These are phyloP conservation scores for Pyricularia grisea DNA, from an alignment of 2,329 filamentous ascomycete species.

Conservation along the genomic window DNA sequence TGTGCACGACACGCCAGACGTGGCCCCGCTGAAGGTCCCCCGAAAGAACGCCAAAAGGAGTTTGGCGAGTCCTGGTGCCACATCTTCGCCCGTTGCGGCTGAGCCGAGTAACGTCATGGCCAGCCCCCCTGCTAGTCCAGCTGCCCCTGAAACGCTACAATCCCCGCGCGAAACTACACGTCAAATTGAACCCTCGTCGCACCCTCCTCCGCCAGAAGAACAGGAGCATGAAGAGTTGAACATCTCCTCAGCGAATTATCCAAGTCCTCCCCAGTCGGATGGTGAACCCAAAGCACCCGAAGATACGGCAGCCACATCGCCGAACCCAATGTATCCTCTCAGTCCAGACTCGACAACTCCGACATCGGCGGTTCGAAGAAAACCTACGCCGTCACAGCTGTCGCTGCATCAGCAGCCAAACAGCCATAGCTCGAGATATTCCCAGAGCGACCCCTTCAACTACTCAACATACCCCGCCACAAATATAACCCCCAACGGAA, in stretches of 20 bases:
- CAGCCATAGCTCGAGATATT: slow-evolving; percentile 10
- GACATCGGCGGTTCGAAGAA: not conserved
- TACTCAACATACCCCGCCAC: slow-evolving; percentile 11
- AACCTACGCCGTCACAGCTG: slow-evolving; percentile 1
- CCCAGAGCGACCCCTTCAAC: slow-evolving; percentile 13
- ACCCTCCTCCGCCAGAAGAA: slow-evolving; percentile 10
- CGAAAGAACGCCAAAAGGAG: slow-evolving; percentile 37
- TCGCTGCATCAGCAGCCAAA: slow-evolving; percentile 5
- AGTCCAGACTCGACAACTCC: not conserved
- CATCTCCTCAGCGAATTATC: slow-evolving; percentile 18
- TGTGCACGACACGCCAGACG: slow-evolving; percentile 49
- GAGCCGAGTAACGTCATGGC: slow-evolving; percentile 8
- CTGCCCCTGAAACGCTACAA: slow-evolving; percentile 17
- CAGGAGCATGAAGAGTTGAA: not conserved
- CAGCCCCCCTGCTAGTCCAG: slow-evolving; percentile 20
- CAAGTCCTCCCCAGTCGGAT: slow-evolving; percentile 27
- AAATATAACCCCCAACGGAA: slow-evolving; percentile 10
- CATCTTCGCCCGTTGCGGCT: slow-evolving; percentile 8
- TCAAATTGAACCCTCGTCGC: slow-evolving; percentile 25
- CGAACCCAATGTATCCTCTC: not conserved
- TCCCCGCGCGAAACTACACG: slow-evolving; percentile 18
- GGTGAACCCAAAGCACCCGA: slow-evolving; percentile 1
- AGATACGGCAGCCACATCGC: not conserved
- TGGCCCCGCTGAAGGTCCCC: slow-evolving; percentile 47
- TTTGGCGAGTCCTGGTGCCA: slow-evolving; percentile 11